Evolutionary conservation across 805 yeast genomes (phyloP), one percentile per base, ranked within the genome.

Genomic region (Candida oleophila): DNA sequence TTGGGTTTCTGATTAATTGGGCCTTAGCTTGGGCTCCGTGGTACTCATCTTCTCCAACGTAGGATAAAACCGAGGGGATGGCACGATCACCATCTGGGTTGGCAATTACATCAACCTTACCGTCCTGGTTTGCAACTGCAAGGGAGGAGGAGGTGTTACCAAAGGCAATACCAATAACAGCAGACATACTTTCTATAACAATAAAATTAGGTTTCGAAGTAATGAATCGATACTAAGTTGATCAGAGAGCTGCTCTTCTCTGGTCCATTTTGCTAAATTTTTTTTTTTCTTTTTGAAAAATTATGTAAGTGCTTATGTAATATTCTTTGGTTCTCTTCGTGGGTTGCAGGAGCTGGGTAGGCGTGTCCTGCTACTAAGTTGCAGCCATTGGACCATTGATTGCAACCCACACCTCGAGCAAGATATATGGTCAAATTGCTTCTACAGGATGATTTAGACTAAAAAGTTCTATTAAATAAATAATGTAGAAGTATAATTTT

Each of bases 71-170:
- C 22, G 98, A 87, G 51, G 98, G 96, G 65, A 94, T 94, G 50
- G 92, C 80, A 75, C 98, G 89, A 73, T 94, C 98, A 69, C 99
- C 99, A 64, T 94, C 99, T 56, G 95, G 97, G 82, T 94, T 92
- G 56, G 99, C 99, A 67, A 94, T 92, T 55, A 94, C 96, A 64
- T 94, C 97, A 53, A 89, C 94, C 66, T 86, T 87, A 52, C 97
- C 97, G 61, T 92, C 97, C 55, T 74, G 68, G 51, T 78, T 72
- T 55, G 91, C 87, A 61, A 84, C 88, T 42, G 98, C 97, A 66
- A 94, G 90, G 49, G 97, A 88, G 42, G 97, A 87, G 50, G 96
- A 82, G 42, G 96, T 86, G 81, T 94, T 94, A 68, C 99, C 99
- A 68, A 94, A 92, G 38, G 97, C 84, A 66, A 94, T 81, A 71